Conservation (phyloP, 306 rosid species). For the Prunus davidiana region DNA sequence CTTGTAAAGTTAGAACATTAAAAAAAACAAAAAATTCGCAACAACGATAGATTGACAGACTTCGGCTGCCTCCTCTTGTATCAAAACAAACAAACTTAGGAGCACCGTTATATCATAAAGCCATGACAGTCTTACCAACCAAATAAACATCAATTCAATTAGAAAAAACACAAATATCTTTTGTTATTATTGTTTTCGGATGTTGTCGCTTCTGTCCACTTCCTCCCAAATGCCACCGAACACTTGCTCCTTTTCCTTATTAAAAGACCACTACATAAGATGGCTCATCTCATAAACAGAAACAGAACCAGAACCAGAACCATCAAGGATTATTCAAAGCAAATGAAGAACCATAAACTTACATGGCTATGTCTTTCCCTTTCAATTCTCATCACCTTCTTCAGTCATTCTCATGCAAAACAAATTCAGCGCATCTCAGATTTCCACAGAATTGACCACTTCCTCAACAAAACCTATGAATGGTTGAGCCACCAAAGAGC, state of each 20-base stretch:
- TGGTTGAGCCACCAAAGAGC: conserved; percentile 18
- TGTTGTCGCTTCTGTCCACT: neutral
- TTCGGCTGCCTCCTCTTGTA: no score
- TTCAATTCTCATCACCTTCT: conserved; percentile 26
- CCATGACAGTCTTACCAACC: neutral
- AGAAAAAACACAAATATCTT: neutral
- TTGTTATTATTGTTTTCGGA: neutral
- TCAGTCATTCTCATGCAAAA: conserved; percentile 49
- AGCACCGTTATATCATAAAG: neutral
- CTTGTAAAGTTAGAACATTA: no score
- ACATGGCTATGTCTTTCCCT: conserved; percentile 31
- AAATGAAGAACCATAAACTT: conserved; percentile 31
- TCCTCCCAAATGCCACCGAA: neutral
- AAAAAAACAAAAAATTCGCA: no score
- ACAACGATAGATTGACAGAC: no score
- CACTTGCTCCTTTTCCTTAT: neutral
- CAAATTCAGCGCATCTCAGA: conserved; percentile 41
- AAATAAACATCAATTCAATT: neutral
- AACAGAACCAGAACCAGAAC: neutral
- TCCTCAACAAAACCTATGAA: conserved; percentile 27
- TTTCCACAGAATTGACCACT: conserved; percentile 19
- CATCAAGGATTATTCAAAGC: neutral
- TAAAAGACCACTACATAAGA: neutral
- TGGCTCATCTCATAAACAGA: neutral
- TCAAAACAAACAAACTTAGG: no score